Conservation (phyloP, 768 basidiomycete species). For the Amanita pallidorosea region DNA sequence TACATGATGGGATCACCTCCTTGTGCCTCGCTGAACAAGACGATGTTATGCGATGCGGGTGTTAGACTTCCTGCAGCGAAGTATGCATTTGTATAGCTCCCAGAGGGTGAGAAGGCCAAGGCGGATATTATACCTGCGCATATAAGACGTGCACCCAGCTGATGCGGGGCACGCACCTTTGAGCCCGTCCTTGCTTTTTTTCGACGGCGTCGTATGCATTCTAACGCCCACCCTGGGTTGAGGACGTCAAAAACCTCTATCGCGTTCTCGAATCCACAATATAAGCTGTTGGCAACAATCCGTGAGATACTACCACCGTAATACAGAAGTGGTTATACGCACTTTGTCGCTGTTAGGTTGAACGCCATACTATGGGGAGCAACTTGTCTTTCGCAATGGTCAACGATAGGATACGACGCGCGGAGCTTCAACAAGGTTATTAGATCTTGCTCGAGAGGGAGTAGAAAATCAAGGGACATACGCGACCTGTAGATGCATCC, state of each 20-base stretch:
- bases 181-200: constrained; percentile 75
- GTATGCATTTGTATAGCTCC: constrained; percentile 38
- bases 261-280: constrained; percentile 79
- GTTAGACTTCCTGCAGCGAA: constrained; percentile 77
- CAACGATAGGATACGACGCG: constrained; percentile 86
- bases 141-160: background rate
- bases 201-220: constrained; percentile 57
- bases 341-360: constrained; percentile 60
- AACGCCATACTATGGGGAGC: constrained; percentile 83
- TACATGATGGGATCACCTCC: constrained; percentile 46
- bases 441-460: background rate
- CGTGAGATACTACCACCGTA: background rate
- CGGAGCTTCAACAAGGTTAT: constrained; percentile 44
- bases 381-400: constrained; percentile 86
- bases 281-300: constrained; percentile 38
- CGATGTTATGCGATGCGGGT: constrained; percentile 45
- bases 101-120: constrained; percentile 61
- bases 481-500: constrained; percentile 70
- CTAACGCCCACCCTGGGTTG: constrained; percentile 67
- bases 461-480: constrained; percentile 20
- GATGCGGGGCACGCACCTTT: constrained; percentile 47
- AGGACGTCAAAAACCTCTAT: constrained; percentile 79
- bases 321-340: constrained; percentile 9
- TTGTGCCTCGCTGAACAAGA: constrained; percentile 53
- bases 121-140: constrained; percentile 74